phyloP scores from a whole-genome alignment of 108 stramenopile genomes.

The Fragilaria crotonensis region DNA sequence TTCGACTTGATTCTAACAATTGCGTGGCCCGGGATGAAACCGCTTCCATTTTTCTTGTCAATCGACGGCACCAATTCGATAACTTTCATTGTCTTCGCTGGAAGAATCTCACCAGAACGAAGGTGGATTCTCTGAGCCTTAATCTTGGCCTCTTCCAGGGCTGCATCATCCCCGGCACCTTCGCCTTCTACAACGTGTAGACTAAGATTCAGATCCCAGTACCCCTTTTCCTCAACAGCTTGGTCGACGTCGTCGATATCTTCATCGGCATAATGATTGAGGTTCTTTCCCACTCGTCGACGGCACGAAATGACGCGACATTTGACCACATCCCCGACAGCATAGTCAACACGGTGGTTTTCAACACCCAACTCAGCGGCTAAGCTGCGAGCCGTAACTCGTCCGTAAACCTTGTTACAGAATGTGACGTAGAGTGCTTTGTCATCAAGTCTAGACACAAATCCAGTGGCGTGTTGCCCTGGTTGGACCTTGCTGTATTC shows the following conservation, averaged over 20 bases:
- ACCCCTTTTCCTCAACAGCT: constrained; percentile 26
- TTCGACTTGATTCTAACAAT: constrained; percentile 72
- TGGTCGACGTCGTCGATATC: constrained; percentile 25
- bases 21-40: constrained; percentile 69
- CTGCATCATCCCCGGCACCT: constrained; percentile 9
- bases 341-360: constrained; percentile 57
- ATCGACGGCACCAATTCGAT: constrained; percentile 53
- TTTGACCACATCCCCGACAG: constrained; percentile 69
- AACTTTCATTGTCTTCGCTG: constrained; percentile 63
- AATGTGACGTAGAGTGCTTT: constrained; percentile 72
- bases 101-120: constrained; percentile 54
- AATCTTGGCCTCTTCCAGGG: not conserved
- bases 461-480: constrained; percentile 52
- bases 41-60: constrained; percentile 21
- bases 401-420: constrained; percentile 73
- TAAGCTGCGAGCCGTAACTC: constrained; percentile 52
- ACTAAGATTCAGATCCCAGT: constrained; percentile 22
- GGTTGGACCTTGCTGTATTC: constrained; percentile 14
- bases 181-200: constrained; percentile 13
- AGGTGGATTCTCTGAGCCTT: constrained; percentile 22
- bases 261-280: constrained; percentile 11
- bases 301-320: constrained; percentile 56
- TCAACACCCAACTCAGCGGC: constrained; percentile 76
- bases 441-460: constrained; percentile 69
- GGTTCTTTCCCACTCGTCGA: constrained; percentile 14